Base-by-base conservation (phyloP, 495 filamentous ascomycete species). In the Xylaria telfairii region DNA sequence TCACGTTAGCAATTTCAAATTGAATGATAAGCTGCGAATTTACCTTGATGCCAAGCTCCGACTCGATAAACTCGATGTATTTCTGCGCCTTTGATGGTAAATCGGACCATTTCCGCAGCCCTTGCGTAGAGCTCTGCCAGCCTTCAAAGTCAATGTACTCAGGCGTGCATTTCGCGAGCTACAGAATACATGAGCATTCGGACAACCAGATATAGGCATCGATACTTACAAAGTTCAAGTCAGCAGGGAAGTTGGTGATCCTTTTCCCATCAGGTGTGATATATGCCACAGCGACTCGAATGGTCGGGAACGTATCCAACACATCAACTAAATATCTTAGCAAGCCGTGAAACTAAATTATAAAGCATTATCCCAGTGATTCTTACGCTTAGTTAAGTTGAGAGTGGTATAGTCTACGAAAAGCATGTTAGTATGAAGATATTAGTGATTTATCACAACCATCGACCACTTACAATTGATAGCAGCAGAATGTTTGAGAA, bases 221-320 rank as follows among this genome's bases (percentile, higher is more conserved):
- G 82, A 74, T 76, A 74, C 12, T 85, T 84, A n/a, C 92, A 79
- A 87, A 78, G n/a, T 87, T 83, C n/a, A 91, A 81, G 73, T 92
- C 87, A 19, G 92, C 90, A 47, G 92, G 92, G 83, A 93, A 92
- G 12, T 83, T 71, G 3, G 85, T 82, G 12, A 90, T 79, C 13
- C 82, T 79, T 41, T 87, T 87, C 44, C 88, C 85, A 71, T 85
- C 78, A 54, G 69, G 69, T 7, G 73, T 87, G 76, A 78, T 83
- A 83, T 97, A 97, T 7, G 85, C 89, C n/a, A 90, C 86, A 13
- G 90, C 94, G 51, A 96, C 87, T 82, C 93, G 90, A 81, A 97
- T 89, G 76, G 91, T 90, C 26, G 89, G 83, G 77, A 97, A 93
- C 62, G 89, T 89, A 78, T 97, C 94, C 12, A 97, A 87, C n/a